Conservation (phyloP, 345 rosid species). For the Geranium brycei region DNA sequence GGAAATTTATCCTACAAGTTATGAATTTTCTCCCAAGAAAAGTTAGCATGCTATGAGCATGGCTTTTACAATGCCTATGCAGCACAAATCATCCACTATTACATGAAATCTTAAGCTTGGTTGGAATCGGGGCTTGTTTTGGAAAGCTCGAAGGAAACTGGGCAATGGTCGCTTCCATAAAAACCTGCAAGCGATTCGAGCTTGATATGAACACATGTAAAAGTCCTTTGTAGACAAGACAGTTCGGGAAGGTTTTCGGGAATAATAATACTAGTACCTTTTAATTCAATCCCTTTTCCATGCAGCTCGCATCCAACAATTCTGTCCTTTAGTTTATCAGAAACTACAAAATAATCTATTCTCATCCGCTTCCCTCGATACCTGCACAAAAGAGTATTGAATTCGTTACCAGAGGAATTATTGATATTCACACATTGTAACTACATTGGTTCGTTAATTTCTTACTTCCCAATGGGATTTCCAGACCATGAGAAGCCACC, state of each 20-base stretch:
- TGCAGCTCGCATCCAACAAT: conserved; percentile 60
- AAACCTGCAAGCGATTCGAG: conserved; percentile 38
- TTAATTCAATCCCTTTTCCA: conserved; percentile 67
- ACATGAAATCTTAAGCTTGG: conserved; percentile 13
- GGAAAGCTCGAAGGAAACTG: conserved; percentile 69
- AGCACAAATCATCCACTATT: conserved; percentile 3
- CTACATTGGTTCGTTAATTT: not conserved
- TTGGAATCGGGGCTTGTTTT: conserved; percentile 17
- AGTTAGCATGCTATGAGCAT: not conserved
- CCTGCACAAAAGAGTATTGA: conserved; percentile 24
- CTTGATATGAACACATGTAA: not conserved
- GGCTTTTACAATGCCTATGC: no score
- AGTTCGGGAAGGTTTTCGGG: not conserved
- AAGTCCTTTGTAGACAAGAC: not conserved
- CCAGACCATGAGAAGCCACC: conserved; percentile 95
- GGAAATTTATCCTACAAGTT: no score
- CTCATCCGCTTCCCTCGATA: conserved; percentile 88
- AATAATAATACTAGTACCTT: conserved; percentile 28
- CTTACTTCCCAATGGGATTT: conserved; percentile 83
- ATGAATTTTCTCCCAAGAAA: not conserved
- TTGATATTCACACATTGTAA: not conserved
- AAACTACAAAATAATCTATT: conserved; percentile 74
- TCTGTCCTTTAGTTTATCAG: conserved; percentile 56
- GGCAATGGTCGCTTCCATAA: conserved; percentile 88
- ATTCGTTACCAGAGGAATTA: no score